Evolutionary conservation across 345 rosid genomes (phyloP).

Genomic region (Syzygium jambos): DNA sequence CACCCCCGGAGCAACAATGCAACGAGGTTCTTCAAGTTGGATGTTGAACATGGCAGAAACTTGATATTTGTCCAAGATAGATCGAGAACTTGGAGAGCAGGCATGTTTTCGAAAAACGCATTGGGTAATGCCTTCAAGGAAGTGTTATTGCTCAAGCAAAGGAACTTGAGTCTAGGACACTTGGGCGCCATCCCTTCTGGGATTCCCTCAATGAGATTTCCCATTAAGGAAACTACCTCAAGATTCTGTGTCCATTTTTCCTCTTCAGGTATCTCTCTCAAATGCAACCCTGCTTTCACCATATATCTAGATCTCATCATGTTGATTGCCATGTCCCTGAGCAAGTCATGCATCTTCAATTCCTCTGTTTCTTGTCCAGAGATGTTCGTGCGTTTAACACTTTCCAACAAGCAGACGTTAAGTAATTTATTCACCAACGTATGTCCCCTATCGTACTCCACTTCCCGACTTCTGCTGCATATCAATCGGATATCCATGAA

Average conservation of each 20-base stretch:
- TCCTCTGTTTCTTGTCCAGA: neutral
- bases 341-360: slow-evolving; percentile 9
- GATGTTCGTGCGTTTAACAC: neutral
- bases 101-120: neutral
- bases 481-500: slow-evolving; percentile 4
- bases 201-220: neutral
- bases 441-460: neutral
- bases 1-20: neutral
- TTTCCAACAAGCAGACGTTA: slow-evolving; percentile 6
- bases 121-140: neutral
- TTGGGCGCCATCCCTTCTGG: neutral
- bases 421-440: neutral
- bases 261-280: neutral
- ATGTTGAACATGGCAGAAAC: slow-evolving; percentile 4
- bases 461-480: neutral
- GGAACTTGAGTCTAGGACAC: slow-evolving; percentile 9
- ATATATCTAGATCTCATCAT: neutral
- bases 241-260: neutral
- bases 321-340: slow-evolving; percentile 11
- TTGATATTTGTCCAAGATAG: neutral
- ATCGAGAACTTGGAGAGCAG: slow-evolving; percentile 2
- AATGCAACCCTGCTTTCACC: neutral
- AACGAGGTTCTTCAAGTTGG: neutral
- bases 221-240: neutral
- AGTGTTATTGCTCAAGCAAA: neutral